These are phyloP conservation scores for Cardamine occulta DNA, from an alignment of 345 rosid species.

Conservation along the genomic window DNA sequence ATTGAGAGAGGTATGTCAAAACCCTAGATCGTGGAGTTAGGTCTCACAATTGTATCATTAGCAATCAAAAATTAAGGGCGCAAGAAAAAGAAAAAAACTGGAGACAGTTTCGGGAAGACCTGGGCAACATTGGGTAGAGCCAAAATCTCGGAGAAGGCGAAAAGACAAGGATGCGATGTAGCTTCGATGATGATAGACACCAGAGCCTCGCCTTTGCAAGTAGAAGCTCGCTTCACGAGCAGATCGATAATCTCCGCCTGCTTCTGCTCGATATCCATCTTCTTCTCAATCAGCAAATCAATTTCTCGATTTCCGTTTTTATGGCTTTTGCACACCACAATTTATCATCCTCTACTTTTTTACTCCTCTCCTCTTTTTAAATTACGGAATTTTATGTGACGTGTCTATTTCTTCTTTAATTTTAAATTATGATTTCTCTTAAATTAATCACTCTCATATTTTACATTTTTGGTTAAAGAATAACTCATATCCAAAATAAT, in stretches of 20 bases:
- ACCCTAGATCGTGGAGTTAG: background rate
- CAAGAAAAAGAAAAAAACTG: background rate
- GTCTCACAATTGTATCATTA: background rate
- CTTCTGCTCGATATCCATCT: conserved; percentile 52
- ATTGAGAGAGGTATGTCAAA: background rate
- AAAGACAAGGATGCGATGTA: conserved; percentile 43
- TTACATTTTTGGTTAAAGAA: too few relatives aligned
- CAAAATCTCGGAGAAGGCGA: conserved; percentile 47
- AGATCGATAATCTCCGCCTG: conserved; percentile 48
- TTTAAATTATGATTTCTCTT: too few relatives aligned
- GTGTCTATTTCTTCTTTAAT: background rate
- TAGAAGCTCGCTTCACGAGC: conserved; percentile 47
- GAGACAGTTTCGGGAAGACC: conserved; percentile 12
- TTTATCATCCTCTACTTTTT: background rate
- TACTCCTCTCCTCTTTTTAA: background rate
- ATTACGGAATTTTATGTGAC: background rate
- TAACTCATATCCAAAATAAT: too few relatives aligned
- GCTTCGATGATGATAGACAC: conserved; percentile 36
- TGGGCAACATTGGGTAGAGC: conserved; percentile 41
- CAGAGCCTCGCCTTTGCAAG: conserved; percentile 30
- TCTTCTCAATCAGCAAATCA: background rate
- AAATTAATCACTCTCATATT: too few relatives aligned
- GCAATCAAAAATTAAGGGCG: background rate
- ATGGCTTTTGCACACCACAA: background rate
- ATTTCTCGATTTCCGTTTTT: background rate